Conservation (phyloP, 2,329 filamentous ascomycete genomes). For the Immersiporthe knoxdaviesiana region DNA sequence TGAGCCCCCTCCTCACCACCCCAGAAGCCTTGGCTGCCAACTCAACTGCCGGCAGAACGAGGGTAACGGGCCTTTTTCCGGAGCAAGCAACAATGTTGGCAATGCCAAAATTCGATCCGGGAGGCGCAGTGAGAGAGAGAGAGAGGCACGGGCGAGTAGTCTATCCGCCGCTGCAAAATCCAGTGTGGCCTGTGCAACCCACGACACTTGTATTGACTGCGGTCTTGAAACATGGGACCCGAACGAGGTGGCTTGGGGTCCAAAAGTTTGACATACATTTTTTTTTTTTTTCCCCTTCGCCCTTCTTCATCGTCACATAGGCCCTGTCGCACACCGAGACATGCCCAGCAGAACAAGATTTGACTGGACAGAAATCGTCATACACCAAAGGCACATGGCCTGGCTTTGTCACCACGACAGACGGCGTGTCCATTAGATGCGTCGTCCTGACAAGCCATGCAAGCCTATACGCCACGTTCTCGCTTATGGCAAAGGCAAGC, state of each 20-base stretch:
- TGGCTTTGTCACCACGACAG: neutral
- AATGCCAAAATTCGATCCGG: constrained; percentile 15
- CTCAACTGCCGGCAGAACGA: constrained; percentile 17
- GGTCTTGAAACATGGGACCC: neutral
- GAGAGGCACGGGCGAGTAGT: constrained; percentile 14
- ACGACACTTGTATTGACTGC: neutral
- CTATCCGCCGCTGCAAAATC: neutral
- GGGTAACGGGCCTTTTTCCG: neutral
- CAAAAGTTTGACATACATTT: neutral
- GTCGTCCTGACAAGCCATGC: constrained; percentile 1
- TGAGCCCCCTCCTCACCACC: neutral
- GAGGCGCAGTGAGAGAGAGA: neutral
- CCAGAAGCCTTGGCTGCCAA: constrained; percentile 4
- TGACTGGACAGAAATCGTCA: neutral
- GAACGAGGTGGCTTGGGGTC: neutral
- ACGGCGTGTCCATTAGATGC: neutral
- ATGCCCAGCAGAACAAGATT: neutral
- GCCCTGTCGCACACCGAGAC: neutral
- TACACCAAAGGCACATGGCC: neutral
- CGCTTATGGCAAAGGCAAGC: neutral
- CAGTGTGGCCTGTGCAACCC: neutral
- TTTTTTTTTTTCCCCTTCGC: neutral
- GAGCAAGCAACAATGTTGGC: constrained; percentile 2
- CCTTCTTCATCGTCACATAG: neutral
- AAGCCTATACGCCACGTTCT: neutral